Conservation (phyloP, 129 eudicot species). For the Saposhnikovia divaricata region DNA sequence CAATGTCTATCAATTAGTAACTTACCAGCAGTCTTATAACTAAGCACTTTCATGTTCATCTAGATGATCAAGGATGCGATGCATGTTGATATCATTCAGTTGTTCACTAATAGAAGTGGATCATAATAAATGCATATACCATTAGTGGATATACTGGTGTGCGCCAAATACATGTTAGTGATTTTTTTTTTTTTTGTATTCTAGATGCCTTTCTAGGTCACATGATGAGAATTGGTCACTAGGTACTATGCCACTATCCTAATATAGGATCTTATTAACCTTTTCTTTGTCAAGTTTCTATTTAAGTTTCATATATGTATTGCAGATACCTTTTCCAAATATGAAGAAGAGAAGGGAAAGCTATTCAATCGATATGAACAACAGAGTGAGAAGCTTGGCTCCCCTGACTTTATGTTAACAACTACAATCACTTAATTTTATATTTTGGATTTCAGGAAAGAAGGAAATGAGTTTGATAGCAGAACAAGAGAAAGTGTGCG, state of each 20-base stretch:
- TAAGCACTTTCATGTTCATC: background rate
- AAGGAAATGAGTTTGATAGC: constrained; percentile 70
- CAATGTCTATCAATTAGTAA: background rate
- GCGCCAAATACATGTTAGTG: no score
- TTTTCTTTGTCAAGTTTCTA: background rate
- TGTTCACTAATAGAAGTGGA: background rate
- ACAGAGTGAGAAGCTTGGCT: constrained; percentile 50
- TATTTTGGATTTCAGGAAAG: constrained; percentile 56
- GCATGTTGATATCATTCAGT: background rate
- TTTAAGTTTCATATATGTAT: background rate
- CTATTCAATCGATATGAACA: constrained; percentile 72
- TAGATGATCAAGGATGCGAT: background rate
- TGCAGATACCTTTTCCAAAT: constrained; percentile 65
- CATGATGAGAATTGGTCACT: background rate
- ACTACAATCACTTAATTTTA: background rate
- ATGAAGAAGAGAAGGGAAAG: constrained; percentile 85
- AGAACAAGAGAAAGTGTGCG: constrained; percentile 66
- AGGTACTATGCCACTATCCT: background rate
- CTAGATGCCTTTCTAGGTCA: no score
- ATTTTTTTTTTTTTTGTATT: no score
- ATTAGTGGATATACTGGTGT: no score
- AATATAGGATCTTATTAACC: background rate
- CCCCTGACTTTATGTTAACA: background rate
- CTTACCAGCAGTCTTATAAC: background rate
- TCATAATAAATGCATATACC: background rate